phyloP scores from a whole-genome alignment of 768 basidiomycete genomes.

The Mycena floridula region DNA sequence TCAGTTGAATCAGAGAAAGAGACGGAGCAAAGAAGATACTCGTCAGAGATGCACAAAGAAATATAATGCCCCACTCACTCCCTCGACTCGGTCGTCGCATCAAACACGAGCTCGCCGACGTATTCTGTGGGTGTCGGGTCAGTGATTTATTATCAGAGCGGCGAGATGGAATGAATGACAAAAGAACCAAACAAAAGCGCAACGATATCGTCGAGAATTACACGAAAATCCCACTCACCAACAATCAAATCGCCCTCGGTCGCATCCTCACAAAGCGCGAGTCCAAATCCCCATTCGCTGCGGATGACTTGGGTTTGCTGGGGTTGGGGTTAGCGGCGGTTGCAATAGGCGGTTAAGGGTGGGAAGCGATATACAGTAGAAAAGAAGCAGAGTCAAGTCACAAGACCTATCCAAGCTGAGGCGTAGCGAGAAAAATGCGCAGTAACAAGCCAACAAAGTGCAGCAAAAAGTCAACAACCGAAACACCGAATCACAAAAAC shows the following conservation, averaged over 20 bases:
- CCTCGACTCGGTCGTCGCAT: constrained; percentile 42
- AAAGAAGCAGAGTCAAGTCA: too few relatives aligned
- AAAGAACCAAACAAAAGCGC: not conserved
- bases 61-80: constrained; percentile 30
- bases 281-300: constrained; percentile 47
- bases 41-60: not conserved
- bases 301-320: constrained; percentile 38
- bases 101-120: constrained; percentile 52
- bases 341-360: not conserved
- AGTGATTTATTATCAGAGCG: not conserved
- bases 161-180: not conserved
- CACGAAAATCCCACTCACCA: constrained; percentile 24
- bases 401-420: too few relatives aligned
- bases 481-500: too few relatives aligned
- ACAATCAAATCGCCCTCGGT: constrained; percentile 40
- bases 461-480: too few relatives aligned
- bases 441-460: not conserved
- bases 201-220: not conserved
- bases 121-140: constrained; percentile 45
- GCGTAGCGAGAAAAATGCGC: too few relatives aligned
- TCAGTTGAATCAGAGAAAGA: too few relatives aligned
- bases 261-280: constrained; percentile 41
- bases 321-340: constrained; percentile 5
- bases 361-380: constrained; percentile 2
- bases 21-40: constrained; percentile 1